Conservation (phyloP, 192 early-diverging fungal genomes). For the Umbelopsis sp. region DNA sequence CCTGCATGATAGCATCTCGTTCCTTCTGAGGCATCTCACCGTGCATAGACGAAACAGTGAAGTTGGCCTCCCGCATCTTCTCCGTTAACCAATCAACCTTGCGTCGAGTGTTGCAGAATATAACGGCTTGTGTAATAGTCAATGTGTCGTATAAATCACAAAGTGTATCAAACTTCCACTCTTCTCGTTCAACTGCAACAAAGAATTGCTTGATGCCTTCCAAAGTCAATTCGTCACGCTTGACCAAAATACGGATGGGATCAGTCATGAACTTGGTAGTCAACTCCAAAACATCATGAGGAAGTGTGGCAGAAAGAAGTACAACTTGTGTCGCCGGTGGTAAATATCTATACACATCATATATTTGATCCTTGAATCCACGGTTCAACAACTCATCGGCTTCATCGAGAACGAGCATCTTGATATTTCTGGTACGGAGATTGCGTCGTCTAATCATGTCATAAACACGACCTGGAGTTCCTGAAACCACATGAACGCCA, state of each 20-base stretch:
- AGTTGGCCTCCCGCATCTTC: constrained; percentile 86
- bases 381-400: constrained; percentile 99
- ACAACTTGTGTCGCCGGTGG: constrained; percentile 93
- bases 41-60: constrained; percentile 98
- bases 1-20: constrained; percentile 98
- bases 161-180: constrained; percentile 99
- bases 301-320: constrained; percentile 97
- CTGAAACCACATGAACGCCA: constrained; percentile 93
- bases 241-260: constrained; percentile 98
- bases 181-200: constrained; percentile 98
- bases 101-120: constrained; percentile 99
- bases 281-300: constrained; percentile 91
- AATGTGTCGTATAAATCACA: constrained; percentile 98
- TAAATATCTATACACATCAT: constrained; percentile 93
- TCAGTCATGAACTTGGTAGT: constrained; percentile 98
- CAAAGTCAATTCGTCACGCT: constrained; percentile 94
- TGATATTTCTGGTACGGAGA: constrained; percentile 82
- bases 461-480: constrained; percentile 97
- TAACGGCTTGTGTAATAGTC: constrained; percentile 98
- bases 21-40: constrained; percentile 98
- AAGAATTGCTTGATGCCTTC: constrained; percentile 96
- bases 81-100: constrained; percentile 99
- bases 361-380: constrained; percentile 99
- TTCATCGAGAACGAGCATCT: constrained; percentile 99
- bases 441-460: constrained; percentile 97